phyloP scores from a whole-genome alignment of 1,139 yeast genomes.

The Torulaspora pretoriensis region DNA sequence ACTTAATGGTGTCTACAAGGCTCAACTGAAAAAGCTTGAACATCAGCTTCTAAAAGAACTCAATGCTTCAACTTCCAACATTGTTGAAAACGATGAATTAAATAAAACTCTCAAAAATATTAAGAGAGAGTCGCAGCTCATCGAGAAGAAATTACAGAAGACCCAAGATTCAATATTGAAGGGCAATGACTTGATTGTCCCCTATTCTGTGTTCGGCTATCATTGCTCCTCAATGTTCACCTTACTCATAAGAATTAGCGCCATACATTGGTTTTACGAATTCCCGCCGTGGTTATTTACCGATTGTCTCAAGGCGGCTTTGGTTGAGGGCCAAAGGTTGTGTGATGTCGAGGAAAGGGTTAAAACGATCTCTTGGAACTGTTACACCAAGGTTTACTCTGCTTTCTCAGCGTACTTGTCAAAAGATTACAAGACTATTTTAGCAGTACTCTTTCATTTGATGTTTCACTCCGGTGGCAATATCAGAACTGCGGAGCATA shows the following conservation, averaged over 20 bases:
- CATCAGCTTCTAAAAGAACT: constrained; percentile 56
- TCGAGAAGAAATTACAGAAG: constrained; percentile 52
- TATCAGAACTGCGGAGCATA: not conserved
- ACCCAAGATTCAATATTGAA: constrained; percentile 51
- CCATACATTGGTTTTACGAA: constrained; percentile 50
- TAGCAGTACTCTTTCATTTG: constrained; percentile 34
- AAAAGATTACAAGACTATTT: constrained; percentile 45
- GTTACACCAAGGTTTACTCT: constrained; percentile 49
- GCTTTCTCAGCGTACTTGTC: constrained; percentile 48
- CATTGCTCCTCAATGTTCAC: constrained; percentile 51
- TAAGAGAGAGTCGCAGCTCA: constrained; percentile 57
- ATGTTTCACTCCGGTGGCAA: not conserved
- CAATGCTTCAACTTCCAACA: constrained; percentile 54
- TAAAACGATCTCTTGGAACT: constrained; percentile 34
- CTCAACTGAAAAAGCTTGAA: constrained; percentile 55
- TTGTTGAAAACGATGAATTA: constrained; percentile 64
- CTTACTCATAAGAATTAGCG: constrained; percentile 43
- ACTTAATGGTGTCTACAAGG: constrained; percentile 58
- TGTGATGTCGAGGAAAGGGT: constrained; percentile 12
- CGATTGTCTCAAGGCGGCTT: constrained; percentile 41
- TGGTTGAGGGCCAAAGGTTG: constrained; percentile 25
- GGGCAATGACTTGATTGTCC: constrained; percentile 47
- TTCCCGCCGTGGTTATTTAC: constrained; percentile 52
- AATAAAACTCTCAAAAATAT: constrained; percentile 58
- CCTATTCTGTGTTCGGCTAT: constrained; percentile 52